Base-by-base conservation (phyloP, 192 early-diverging fungal species). In the Entomortierella lignicola region DNA sequence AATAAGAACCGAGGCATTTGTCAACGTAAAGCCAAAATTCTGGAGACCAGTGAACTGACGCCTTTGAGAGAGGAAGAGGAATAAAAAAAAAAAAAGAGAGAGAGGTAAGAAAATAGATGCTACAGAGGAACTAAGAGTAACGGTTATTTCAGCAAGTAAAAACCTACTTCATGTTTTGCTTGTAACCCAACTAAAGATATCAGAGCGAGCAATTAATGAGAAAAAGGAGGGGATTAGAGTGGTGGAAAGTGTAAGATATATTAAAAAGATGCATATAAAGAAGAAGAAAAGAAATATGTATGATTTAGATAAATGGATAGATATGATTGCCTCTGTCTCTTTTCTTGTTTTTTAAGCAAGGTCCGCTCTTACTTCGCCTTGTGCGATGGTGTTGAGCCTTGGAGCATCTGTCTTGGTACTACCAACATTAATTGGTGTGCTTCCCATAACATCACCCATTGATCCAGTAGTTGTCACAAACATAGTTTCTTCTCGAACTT, bases 141-240 rank as follows among this genome's bases (percentile, higher is more conserved):
- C 32, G 21, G 3, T 41, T 27, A 50, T 11, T 8, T 7, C 34
- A 53, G 8, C 20, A 53, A 34, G 13, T 52, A 52, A 3, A 5
- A 20, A 31, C 66, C 21, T 77, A 77, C 74, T 77, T 77, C 74
- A 77, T 77, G 37, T 77, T 77, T 59, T 77, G 74, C 55, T 77
- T 69, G 55, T 77, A 77, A 26, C 74, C 74, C 44, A 77, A 39
- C 74, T 77, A 63, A 51, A 12, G 39, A 23, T 21, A 27, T 15
- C 4, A 39, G 29, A 29, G 29, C 50, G 55, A 30, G 4, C n/a
- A 47, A 51, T n/a, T 47, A 12, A 32, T 20, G 25, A 47, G 8
- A 61, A 41, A 51, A 13, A 60, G 13, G 31, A 60, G 39, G 39
- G 13, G 39, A 13, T 10, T 6, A 13, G 13, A 42, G 39, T 10